Base-by-base conservation (phyloP, 2,329 filamentous ascomycete genomes). In the Phialocephala subalpina region DNA sequence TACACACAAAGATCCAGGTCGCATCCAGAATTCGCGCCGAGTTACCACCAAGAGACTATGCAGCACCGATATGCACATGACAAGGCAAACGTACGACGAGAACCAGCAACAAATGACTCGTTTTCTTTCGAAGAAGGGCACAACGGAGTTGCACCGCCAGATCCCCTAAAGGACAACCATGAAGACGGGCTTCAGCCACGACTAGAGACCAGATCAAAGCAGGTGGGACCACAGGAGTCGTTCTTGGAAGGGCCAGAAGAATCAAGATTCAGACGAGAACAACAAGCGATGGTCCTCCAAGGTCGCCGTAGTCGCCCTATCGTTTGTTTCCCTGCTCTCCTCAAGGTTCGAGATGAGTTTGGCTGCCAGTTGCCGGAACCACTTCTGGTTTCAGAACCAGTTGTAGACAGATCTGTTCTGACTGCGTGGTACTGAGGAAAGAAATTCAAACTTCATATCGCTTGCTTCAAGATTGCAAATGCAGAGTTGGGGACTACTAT, bases 281-380 rank as follows among this genome's bases (percentile, higher is more conserved):
- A n/a, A 22, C 45, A 11, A 22, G 11, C n/a, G 4, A 49, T 25
- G 11, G 12, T 49, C n/a, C 18, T 8, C 11, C n/a, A n/a, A 9
- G 22, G 20, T 6, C n/a, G 20, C 18, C n/a, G n/a, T 11, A 49
- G 45, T 25, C 52, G 52, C 8, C 45, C 52, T 11, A 55, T 36
- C 18, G 35, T 55, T 7, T 55, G n/a, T 14, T 55, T 55, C 52
- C 52, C 52, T 1, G 52, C 52, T 4, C 52, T 55, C 14, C 14
- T 55, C 25, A 55, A 55, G 33, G 33, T 36, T 14, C 33, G 16
- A 14, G 52, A 55, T 14, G 52, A 55, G 52, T 55, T 35, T 35
- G 52, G 52, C 2, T 36, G 52, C 25, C 12, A 55, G 27, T 35
- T 55, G 8, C 27, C 25, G 7, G 27, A 36, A 18, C 52, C 52